Evolutionary conservation across 1,284 basidiomycete species (phyloP).

Genomic region (Dichomitus squalens): DNA sequence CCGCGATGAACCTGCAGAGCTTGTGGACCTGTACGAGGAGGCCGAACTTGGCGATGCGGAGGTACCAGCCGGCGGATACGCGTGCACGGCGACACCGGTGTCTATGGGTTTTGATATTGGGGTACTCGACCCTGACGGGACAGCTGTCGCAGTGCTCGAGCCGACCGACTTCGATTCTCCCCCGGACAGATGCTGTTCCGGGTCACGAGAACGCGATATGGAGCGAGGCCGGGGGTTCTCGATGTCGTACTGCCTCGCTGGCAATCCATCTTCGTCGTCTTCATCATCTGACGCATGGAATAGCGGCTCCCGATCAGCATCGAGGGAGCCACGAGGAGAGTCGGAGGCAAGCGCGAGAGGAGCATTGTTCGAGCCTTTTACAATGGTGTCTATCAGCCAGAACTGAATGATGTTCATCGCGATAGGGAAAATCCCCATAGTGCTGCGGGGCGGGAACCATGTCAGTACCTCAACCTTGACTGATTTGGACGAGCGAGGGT

Average conservation of each 20-base stretch:
- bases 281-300: constrained; percentile 48
- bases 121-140: constrained; percentile 35
- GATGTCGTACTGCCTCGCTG: constrained; percentile 43
- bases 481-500: neutral
- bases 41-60: constrained; percentile 35
- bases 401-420: constrained; percentile 92
- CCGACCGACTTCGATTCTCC: constrained; percentile 37
- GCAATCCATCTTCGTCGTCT: constrained; percentile 44
- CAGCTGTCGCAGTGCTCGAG: constrained; percentile 29
- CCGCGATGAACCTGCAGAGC: constrained; percentile 30
- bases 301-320: constrained; percentile 60
- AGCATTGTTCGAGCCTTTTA: constrained; percentile 61
- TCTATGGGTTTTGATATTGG: constrained; percentile 34
- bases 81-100: constrained; percentile 43
- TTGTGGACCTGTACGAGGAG: constrained; percentile 38
- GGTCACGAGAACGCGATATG: constrained; percentile 35
- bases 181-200: constrained; percentile 19
- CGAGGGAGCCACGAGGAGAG: constrained; percentile 28
- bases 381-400: constrained; percentile 87
- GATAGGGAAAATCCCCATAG: constrained; percentile 93
- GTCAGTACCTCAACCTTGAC: neutral
- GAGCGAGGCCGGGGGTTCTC: constrained; percentile 42
- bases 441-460: constrained; percentile 42
- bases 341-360: constrained; percentile 43
- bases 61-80: constrained; percentile 55